Evolutionary conservation across 129 eudicot genomes (phyloP).

Genomic region (Artemisia tridentata): DNA sequence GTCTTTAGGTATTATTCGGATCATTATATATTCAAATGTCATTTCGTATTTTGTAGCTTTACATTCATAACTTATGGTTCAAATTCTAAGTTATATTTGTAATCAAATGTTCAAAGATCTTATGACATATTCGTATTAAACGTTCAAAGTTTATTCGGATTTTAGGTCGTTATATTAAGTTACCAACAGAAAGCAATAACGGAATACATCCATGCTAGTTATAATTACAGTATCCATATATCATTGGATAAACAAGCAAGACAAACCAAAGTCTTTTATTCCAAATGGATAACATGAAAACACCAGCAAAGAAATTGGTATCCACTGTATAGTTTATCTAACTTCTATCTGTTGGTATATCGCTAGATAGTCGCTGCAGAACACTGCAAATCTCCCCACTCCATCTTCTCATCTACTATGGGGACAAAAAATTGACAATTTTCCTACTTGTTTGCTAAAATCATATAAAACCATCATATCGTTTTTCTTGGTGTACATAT

Average conservation of each 20-base stretch:
- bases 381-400: constrained; percentile 1
- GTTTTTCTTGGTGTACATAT: constrained; percentile 19
- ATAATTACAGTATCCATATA: background rate
- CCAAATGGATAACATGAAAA: constrained; percentile 13
- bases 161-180: too few relatives aligned
- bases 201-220: too few relatives aligned
- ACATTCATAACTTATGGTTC: too few relatives aligned
- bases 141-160: too few relatives aligned
- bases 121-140: too few relatives aligned
- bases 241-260: background rate
- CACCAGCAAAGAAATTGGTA: constrained; percentile 21
- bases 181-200: too few relatives aligned
- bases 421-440: background rate
- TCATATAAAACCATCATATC: constrained; percentile 17
- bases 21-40: too few relatives aligned
- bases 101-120: too few relatives aligned
- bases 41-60: too few relatives aligned
- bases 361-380: constrained; percentile 6
- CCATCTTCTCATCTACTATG: constrained; percentile 24
- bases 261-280: constrained; percentile 17
- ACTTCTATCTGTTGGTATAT: constrained; percentile 24
- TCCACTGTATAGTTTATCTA: constrained; percentile 5
- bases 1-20: too few relatives aligned
- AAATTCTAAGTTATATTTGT: too few relatives aligned
- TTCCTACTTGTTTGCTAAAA: constrained; percentile 26